Conservation (phyloP, 768 basidiomycete genomes). For the Saitozyma podzolica region DNA sequence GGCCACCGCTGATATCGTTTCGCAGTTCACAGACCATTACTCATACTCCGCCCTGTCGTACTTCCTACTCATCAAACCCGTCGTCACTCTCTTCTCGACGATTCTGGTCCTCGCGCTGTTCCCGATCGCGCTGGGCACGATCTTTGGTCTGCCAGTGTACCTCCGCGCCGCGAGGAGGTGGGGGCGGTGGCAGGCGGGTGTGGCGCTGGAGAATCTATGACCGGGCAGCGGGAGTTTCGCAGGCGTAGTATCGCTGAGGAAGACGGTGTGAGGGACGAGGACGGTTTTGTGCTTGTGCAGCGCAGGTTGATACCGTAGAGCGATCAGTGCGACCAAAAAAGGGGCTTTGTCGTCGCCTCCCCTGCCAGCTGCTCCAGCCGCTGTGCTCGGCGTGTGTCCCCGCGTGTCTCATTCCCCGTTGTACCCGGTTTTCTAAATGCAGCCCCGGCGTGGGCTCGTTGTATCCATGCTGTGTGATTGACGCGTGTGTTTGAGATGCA, state of each 20-base stretch:
- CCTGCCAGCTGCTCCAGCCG: too few species aligned
- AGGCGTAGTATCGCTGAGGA: neutral
- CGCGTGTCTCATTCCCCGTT: too few species aligned
- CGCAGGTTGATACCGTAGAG: too few species aligned
- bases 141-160: constrained; percentile 39
- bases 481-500: too few species aligned
- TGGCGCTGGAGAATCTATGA: constrained; percentile 45
- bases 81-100: constrained; percentile 47
- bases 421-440: too few species aligned
- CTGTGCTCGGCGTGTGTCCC: too few species aligned
- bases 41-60: constrained; percentile 49
- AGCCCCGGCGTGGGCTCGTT: too few species aligned
- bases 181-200: constrained; percentile 50
- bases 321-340: too few species aligned
- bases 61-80: constrained; percentile 49
- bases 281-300: too few species aligned
- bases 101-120: constrained; percentile 41
- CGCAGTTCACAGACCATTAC: constrained; percentile 42
- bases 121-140: constrained; percentile 28
- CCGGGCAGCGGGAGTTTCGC: neutral
- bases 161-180: constrained; percentile 37
- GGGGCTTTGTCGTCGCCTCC: too few species aligned
- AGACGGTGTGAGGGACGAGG: constrained; percentile 1
- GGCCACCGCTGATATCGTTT: too few species aligned
- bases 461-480: too few species aligned